Evolutionary conservation across 768 basidiomycete genomes (phyloP).

Genomic region (Macrocybe gigantea): DNA sequence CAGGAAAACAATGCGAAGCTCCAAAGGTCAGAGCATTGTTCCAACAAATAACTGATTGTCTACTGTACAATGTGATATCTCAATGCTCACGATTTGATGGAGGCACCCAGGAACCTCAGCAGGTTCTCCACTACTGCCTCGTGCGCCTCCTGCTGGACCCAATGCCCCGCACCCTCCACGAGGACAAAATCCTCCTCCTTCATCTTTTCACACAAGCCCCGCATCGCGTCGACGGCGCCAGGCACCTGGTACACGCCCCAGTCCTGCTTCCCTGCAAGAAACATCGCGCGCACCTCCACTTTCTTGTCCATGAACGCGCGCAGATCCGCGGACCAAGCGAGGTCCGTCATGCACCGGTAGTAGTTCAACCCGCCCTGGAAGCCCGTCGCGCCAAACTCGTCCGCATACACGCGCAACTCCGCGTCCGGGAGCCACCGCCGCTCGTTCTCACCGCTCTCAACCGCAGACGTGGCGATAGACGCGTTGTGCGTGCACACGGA

Average conservation of each 20-base stretch:
- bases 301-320: slow-evolving; percentile 37
- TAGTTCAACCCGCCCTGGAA: slow-evolving; percentile 62
- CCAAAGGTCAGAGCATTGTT: neutral
- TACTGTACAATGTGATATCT: too few relatives aligned
- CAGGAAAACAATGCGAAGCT: too few relatives aligned
- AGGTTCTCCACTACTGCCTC: slow-evolving; percentile 34
- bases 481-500: slow-evolving; percentile 31
- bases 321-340: slow-evolving; percentile 32
- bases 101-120: slow-evolving; percentile 29
- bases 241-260: slow-evolving; percentile 59
- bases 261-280: slow-evolving; percentile 48
- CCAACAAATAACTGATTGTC: neutral
- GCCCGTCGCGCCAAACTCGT: slow-evolving; percentile 44
- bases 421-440: slow-evolving; percentile 41
- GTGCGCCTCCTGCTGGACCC: slow-evolving; percentile 56
- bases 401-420: slow-evolving; percentile 43
- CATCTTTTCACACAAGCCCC: slow-evolving; percentile 27
- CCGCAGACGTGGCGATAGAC: slow-evolving; percentile 18
- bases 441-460: slow-evolving; percentile 5
- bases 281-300: slow-evolving; percentile 51
- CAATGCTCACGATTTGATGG: slow-evolving; percentile 1
- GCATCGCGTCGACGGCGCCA: slow-evolving; percentile 42
- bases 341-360: slow-evolving; percentile 39
- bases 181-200: slow-evolving; percentile 41
- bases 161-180: slow-evolving; percentile 53